These are phyloP conservation scores for Trichosporon asahii DNA, from an alignment of 1,284 basidiomycete genomes.

Conservation along the genomic window DNA sequence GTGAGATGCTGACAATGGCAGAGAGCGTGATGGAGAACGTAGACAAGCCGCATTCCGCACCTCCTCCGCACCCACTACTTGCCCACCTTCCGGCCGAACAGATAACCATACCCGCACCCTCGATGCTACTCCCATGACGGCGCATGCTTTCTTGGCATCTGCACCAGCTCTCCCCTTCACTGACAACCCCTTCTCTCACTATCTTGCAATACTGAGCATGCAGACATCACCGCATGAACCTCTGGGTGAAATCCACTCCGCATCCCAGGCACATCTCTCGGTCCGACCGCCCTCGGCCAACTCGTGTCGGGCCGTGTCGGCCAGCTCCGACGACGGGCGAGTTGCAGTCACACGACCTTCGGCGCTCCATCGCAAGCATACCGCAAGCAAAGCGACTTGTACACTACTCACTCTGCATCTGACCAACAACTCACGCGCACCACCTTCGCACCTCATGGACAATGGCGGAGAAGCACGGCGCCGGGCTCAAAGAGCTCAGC, in stretches of 20 bases:
- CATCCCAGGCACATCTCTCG: neutral
- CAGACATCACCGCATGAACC: too few species aligned
- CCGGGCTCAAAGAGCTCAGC: neutral
- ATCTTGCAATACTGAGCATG: too few species aligned
- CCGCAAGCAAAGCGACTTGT: too few species aligned
- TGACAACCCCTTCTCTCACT: neutral
- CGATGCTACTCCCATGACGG: neutral
- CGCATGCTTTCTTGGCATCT: neutral
- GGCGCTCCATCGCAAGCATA: neutral
- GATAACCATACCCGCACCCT: neutral
- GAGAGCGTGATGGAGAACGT: neutral
- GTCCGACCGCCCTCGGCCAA: neutral
- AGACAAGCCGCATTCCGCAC: neutral
- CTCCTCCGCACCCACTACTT: neutral
- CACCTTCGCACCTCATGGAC: neutral
- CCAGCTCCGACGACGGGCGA: slow-evolving; percentile 1
- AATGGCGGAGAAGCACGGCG: neutral
- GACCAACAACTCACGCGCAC: neutral
- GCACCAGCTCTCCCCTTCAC: neutral
- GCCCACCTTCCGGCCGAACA: neutral
- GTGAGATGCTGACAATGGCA: neutral
- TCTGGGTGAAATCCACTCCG: neutral
- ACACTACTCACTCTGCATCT: neutral
- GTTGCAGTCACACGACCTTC: neutral
- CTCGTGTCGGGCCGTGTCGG: neutral